Percentiles rank a stretch among this genome's conserved stretches.
phyloP scores from a whole-genome alignment of 1,139 yeast genomes.

The Suhomyces maxii region DNA sequence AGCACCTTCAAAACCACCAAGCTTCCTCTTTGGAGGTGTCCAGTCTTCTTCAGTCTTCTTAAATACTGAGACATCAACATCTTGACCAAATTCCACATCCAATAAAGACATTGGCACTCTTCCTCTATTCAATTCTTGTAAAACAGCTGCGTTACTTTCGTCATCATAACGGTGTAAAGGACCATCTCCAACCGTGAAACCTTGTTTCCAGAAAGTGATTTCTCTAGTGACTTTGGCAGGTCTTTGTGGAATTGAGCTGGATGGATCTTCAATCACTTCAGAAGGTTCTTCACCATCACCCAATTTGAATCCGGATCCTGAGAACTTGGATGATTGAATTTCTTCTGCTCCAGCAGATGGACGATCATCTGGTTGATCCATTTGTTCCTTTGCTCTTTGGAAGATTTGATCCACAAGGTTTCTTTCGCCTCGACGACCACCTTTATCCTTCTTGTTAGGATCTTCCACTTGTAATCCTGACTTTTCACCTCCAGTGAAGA shows the following conservation, averaged over 20 bases:
- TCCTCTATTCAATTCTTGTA: slow-evolving; percentile 82
- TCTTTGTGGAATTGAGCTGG: slow-evolving; percentile 28
- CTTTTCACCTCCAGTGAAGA: slow-evolving; percentile 95
- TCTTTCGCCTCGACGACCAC: slow-evolving; percentile 32
- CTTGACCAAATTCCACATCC: slow-evolving; percentile 86
- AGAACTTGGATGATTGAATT: slow-evolving; percentile 30
- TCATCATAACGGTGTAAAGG: slow-evolving; percentile 84
- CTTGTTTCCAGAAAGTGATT: slow-evolving; percentile 94
- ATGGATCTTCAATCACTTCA: slow-evolving; percentile 32
- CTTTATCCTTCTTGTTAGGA: slow-evolving; percentile 57
- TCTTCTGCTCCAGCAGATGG: slow-evolving; percentile 33
- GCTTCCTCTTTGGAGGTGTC: slow-evolving; percentile 63
- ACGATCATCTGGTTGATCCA: slow-evolving; percentile 45
- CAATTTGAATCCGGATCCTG: slow-evolving; percentile 78
- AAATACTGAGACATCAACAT: slow-evolving; percentile 90
- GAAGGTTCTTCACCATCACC: slow-evolving; percentile 63
- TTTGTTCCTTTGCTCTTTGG: slow-evolving; percentile 46
- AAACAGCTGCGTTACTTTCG: slow-evolving; percentile 74
- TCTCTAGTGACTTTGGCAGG: slow-evolving; percentile 63
- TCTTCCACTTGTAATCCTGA: slow-evolving; percentile 93
- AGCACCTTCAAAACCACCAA: slow-evolving; percentile 73
- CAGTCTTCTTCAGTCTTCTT: slow-evolving; percentile 82
- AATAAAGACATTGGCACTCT: slow-evolving; percentile 88
- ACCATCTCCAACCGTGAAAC: slow-evolving; percentile 93
- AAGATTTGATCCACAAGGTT: slow-evolving; percentile 48